Percentiles rank a stretch among this genome's conserved stretches.
Conservation (phyloP, 176 grass and related monocot genomes). For the Musa itinerans region DNA sequence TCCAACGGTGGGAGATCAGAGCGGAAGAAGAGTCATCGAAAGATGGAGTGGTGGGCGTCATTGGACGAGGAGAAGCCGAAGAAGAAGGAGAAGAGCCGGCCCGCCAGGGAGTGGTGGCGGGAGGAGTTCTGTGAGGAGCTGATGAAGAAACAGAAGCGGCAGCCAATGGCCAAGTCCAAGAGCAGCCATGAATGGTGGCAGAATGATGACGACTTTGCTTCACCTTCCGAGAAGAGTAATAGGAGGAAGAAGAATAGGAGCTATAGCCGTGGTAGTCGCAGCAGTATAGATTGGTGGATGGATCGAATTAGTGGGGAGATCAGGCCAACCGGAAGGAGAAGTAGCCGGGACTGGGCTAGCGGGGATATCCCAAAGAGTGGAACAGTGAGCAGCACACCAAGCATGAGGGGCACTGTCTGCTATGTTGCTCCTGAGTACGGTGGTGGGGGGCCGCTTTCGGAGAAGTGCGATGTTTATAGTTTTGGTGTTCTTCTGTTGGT, state of each 20-base stretch:
- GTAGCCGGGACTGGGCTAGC: conserved; percentile 39
- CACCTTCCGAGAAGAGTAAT: conserved; percentile 22
- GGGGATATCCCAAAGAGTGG: conserved; percentile 21
- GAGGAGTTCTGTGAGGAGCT: conserved; percentile 95
- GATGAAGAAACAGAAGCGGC: conserved; percentile 62
- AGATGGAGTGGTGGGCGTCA: conserved; percentile 19
- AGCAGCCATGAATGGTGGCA: conserved; percentile 66
- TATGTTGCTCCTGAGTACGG: conserved; percentile 90
- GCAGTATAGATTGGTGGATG: conserved; percentile 57
- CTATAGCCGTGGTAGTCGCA: conserved; percentile 32
- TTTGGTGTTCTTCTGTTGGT: conserved; percentile 82
- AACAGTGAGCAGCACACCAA: conserved; percentile 64
- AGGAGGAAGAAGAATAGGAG: conserved; percentile 55
- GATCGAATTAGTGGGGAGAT: conserved; percentile 64
- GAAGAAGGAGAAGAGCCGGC: conserved; percentile 31
- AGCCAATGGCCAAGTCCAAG: conserved; percentile 47
- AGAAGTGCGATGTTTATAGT: conserved; percentile 97
- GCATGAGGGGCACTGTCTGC: conserved; percentile 92
- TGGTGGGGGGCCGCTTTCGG: conserved; percentile 68
- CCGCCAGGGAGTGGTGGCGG: conserved; percentile 78
- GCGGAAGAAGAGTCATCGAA: neutral
- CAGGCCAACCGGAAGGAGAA: conserved; percentile 47
- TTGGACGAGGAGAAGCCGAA: conserved; percentile 39
- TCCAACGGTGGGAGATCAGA: neutral
- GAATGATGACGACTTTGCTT: conserved; percentile 42